These are phyloP conservation scores for Smallanthus sonchifolius DNA, from an alignment of 129 eudicot species.

Conservation along the genomic window DNA sequence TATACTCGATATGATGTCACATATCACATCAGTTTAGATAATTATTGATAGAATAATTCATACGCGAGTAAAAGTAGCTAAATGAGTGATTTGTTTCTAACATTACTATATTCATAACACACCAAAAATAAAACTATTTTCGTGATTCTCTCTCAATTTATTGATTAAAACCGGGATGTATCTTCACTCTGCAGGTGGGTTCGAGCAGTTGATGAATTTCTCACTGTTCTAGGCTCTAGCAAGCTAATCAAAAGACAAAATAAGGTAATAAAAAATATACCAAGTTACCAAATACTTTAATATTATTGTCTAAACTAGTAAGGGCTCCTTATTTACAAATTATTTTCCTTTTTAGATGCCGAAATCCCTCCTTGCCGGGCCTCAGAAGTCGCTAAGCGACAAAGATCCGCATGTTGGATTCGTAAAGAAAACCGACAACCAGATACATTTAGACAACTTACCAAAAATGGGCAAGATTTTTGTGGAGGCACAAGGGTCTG, in stretches of 20 bases:
- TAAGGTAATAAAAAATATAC: conserved; percentile 36
- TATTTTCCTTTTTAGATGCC: conserved; percentile 23
- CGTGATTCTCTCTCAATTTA: not conserved
- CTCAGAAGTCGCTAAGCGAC: conserved; percentile 17
- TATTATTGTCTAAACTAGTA: not conserved
- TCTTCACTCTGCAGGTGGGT: conserved; percentile 74
- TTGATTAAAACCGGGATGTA: not conserved
- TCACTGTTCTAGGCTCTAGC: conserved; percentile 63
- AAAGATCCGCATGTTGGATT: not conserved
- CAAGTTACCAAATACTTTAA: not conserved
- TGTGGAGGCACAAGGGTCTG: conserved; percentile 19
- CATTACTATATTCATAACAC: too few relatives aligned
- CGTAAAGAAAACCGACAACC: conserved; percentile 16
- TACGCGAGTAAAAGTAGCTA: not conserved
- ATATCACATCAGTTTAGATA: not conserved
- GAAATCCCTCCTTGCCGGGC: not conserved
- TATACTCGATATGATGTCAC: not conserved
- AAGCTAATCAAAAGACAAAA: conserved; percentile 46
- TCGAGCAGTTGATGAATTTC: conserved; percentile 75
- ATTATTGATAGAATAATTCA: too few relatives aligned
- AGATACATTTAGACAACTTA: conserved; percentile 11
- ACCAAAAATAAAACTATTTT: too few relatives aligned
- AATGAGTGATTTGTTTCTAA: not conserved
- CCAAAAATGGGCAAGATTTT: conserved; percentile 3
- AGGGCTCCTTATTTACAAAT: not conserved